phyloP scores from a whole-genome alignment of 2,329 filamentous ascomycete genomes.

The Pestalotiopsis sp. region DNA sequence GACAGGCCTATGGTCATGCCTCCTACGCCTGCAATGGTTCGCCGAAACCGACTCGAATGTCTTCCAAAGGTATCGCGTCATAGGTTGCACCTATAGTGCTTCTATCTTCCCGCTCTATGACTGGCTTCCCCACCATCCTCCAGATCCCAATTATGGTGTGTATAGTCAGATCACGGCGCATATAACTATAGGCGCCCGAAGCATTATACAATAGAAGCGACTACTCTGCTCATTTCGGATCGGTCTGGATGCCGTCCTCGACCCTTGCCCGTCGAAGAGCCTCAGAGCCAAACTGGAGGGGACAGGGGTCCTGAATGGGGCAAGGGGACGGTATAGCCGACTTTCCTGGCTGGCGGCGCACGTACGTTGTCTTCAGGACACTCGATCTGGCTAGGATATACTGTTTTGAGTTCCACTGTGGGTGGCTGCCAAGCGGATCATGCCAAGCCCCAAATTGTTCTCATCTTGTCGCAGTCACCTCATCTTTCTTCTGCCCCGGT shows the following conservation, averaged over 20 bases:
- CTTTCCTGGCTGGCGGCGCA: neutral
- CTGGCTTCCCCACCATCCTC: neutral
- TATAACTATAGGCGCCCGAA: neutral
- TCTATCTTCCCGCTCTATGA: neutral
- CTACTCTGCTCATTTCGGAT: slow-evolving; percentile 6
- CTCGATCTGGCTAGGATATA: slow-evolving; percentile 19
- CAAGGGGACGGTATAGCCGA: slow-evolving; percentile 1
- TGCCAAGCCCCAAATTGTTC: slow-evolving; percentile 34
- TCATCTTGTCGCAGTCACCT: slow-evolving; percentile 35
- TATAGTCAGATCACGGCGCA: neutral
- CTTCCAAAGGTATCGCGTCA: neutral
- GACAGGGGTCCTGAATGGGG: neutral
- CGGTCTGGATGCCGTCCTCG: slow-evolving; percentile 6
- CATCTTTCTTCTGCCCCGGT: slow-evolving; percentile 26
- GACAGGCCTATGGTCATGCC: neutral
- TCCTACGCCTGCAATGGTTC: neutral
- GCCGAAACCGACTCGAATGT: neutral
- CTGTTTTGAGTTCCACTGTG: slow-evolving; percentile 29
- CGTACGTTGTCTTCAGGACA: slow-evolving; percentile 16
- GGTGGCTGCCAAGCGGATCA: slow-evolving; percentile 31
- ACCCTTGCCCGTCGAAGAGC: neutral
- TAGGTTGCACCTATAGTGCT: neutral
- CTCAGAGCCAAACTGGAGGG: neutral
- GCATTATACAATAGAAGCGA: slow-evolving; percentile 8
- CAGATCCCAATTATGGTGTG: neutral